These are phyloP conservation scores for Canariomyces notabilis DNA, from an alignment of 2,329 filamentous ascomycete genomes.

Conservation along the genomic window DNA sequence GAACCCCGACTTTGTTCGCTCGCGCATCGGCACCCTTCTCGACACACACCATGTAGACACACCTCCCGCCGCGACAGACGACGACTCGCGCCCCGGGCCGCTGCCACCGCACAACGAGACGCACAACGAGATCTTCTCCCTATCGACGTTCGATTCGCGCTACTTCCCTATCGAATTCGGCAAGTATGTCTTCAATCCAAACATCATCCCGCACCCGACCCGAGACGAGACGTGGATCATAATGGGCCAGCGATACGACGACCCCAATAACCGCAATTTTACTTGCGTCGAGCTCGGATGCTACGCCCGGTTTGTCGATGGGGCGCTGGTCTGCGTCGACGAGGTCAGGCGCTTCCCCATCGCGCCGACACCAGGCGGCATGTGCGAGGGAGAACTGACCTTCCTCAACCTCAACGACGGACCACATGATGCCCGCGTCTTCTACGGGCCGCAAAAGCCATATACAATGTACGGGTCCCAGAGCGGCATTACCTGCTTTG, in stretches of 20 bases:
- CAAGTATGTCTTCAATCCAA: constrained; percentile 46
- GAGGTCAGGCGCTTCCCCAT: constrained; percentile 41
- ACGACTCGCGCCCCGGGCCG: neutral
- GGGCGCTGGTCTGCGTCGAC: constrained; percentile 38
- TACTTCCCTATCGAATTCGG: constrained; percentile 49
- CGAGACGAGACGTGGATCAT: constrained; percentile 45
- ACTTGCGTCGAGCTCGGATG: constrained; percentile 40
- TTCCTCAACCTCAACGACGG: constrained; percentile 43
- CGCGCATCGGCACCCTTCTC: constrained; percentile 12
- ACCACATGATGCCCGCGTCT: constrained; percentile 54
- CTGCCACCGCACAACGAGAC: constrained; percentile 8
- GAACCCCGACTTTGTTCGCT: constrained; percentile 6
- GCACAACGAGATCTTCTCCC: constrained; percentile 41
- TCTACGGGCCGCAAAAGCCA: constrained; percentile 47
- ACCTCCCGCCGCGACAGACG: neutral
- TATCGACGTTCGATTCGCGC: constrained; percentile 39
- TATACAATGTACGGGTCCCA: constrained; percentile 53
- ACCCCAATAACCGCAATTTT: constrained; percentile 23
- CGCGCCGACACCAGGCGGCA: constrained; percentile 37
- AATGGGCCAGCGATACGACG: constrained; percentile 41
- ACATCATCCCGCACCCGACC: constrained; percentile 51
- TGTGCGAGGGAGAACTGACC: constrained; percentile 41
- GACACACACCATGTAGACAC: too few relatives aligned
- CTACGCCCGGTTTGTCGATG: constrained; percentile 34
- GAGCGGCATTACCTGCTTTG: constrained; percentile 50